These are phyloP conservation scores for Ophiocytium majus DNA, from an alignment of 352 stramenopile genomes.

Conservation along the genomic window DNA sequence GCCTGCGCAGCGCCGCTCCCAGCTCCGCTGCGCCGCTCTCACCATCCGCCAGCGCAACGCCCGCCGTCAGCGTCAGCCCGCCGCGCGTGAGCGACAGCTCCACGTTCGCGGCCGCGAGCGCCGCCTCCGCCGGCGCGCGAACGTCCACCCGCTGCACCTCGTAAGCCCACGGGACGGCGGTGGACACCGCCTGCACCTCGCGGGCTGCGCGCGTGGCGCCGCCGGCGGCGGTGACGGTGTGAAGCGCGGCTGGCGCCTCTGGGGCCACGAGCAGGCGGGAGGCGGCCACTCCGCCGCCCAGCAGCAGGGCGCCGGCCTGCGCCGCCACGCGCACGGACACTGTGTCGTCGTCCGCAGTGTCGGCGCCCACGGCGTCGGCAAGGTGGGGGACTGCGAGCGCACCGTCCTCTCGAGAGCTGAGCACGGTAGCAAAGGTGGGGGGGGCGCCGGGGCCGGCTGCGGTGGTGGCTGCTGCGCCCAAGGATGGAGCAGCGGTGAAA, in stretches of 20 bases:
- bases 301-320: not conserved
- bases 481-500: no score
- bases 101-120: conserved; percentile 26
- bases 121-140: not conserved
- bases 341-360: not conserved
- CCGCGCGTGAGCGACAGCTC: conserved; percentile 24
- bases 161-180: conserved; percentile 39
- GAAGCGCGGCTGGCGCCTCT: not conserved
- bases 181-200: conserved; percentile 34
- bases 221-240: not conserved
- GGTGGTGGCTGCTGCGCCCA: no score
- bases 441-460: no score
- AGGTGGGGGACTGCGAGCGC: not conserved
- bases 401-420: not conserved
- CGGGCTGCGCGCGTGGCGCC: no score
- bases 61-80: not conserved
- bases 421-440: not conserved
- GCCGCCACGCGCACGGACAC: not conserved
- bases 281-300: not conserved
- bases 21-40: not conserved
- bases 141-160: conserved; percentile 49
- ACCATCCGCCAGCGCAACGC: not conserved
- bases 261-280: not conserved
- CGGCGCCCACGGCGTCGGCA: not conserved
- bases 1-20: not conserved